Base-by-base conservation (phyloP, 2,329 filamentous ascomycete species). In the Phaeosphaeria sp. region DNA sequence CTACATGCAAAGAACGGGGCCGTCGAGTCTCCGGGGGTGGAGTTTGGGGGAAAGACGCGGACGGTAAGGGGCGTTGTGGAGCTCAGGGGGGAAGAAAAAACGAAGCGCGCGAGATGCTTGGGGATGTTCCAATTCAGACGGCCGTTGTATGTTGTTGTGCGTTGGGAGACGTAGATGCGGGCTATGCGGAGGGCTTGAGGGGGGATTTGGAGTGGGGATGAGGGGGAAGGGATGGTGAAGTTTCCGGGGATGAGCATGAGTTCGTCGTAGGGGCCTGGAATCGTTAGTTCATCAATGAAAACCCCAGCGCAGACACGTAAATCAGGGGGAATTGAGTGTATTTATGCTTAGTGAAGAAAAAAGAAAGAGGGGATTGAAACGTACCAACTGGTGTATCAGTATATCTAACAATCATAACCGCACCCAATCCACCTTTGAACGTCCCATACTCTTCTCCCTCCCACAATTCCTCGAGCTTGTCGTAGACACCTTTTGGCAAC, bases 91-190 rank as follows among this genome's bases (percentile, higher is more conserved):
- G 69, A 61, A 15, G 70, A 74, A 59, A 74, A 76, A 15, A 60
- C 53, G 59, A 75, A 75, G 22, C 74, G 72, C 0, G 72, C 72
- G 18, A 75, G 68, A 56, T 74, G 71, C 53, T 76, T 75, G 11
- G 73, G 69, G 24, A 76, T 75, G 59, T 76, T 74, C 71, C 72
- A 75, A 49, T 75, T 74, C 3, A 71, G 44, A 33, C 73, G 70
- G 36, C 73, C 71, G 50, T 75, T 75, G 60, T 75, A 74, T 15
- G 57, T 56, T 11, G 73, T 76, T 9, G 67, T 71, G 53, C 68
- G 66, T 42, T 75, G 72, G 25, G 71, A 74, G 46, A 75, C 71
- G 55, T 75, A 76, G 44, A 75, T 75, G 30, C 71, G 67, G 22
- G 63, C 56, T 24, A 75, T 71, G 18, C 72, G 61, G 24, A 73